Conservation (phyloP, 2,329 filamentous ascomycete species). For the Diplodia scrobiculata region DNA sequence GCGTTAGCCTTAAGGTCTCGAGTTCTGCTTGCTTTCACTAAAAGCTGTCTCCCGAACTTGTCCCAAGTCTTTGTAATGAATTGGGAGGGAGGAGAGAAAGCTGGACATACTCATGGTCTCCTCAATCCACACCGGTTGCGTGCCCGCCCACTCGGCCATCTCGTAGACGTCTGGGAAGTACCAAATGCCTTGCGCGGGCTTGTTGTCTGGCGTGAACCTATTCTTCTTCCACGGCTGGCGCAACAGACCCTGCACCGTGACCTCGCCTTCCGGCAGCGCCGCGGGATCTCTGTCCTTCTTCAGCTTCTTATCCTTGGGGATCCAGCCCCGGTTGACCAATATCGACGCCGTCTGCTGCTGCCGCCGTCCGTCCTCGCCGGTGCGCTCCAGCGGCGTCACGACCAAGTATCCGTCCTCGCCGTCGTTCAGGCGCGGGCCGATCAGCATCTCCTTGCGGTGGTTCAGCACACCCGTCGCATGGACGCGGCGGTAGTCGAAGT, state of each 20-base stretch:
- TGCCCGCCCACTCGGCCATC: constrained; percentile 82
- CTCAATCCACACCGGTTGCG: constrained; percentile 91
- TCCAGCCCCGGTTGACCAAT: constrained; percentile 89
- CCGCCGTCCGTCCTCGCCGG: constrained; percentile 46
- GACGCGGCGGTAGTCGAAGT: constrained; percentile 91
- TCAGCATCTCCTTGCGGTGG: constrained; percentile 94
- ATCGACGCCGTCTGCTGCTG: constrained; percentile 54
- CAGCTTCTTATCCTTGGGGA: constrained; percentile 70
- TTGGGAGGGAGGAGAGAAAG: neutral
- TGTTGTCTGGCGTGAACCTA: constrained; percentile 91
- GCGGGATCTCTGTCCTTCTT: constrained; percentile 62
- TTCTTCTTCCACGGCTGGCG: constrained; percentile 95
- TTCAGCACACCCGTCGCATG: constrained; percentile 71
- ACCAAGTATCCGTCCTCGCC: constrained; percentile 90
- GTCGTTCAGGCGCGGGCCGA: constrained; percentile 86
- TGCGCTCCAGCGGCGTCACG: constrained; percentile 82
- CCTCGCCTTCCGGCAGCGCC: constrained; percentile 68
- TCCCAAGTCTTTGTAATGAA: neutral
- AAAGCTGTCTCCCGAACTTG: constrained; percentile 37
- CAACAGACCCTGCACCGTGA: constrained; percentile 80
- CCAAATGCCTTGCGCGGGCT: constrained; percentile 79
- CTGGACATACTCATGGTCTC: constrained; percentile 77
- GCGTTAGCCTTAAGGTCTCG: constrained; percentile 19
- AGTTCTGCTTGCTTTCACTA: neutral
- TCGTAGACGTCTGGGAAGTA: constrained; percentile 92